Percentiles rank a stretch among this genome's conserved stretches.
These are phyloP conservation scores for Heliocybe sulcata DNA, from an alignment of 1,284 basidiomycete genomes.

Conservation along the genomic window DNA sequence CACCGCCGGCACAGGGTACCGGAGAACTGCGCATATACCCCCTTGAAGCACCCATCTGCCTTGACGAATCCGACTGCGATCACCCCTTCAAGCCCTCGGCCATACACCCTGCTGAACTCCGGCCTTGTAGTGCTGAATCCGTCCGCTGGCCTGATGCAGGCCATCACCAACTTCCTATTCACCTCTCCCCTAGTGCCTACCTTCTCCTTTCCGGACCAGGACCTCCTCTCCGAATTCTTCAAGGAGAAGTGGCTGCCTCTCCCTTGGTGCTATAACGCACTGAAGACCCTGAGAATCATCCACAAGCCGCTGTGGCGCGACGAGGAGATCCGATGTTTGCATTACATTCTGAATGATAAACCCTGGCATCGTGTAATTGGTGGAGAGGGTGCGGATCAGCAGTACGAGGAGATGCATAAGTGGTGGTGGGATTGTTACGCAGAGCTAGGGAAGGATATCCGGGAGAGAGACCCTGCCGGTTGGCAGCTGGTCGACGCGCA, in stretches of 20 bases:
- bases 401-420: constrained; percentile 42
- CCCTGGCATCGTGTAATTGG: constrained; percentile 56
- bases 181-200: constrained; percentile 63
- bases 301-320: constrained; percentile 75
- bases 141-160: constrained; percentile 42
- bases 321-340: constrained; percentile 67
- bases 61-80: constrained; percentile 40
- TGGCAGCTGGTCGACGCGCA: constrained; percentile 30
- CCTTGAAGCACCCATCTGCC: constrained; percentile 45
- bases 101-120: constrained; percentile 79
- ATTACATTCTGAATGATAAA: constrained; percentile 72
- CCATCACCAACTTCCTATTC: constrained; percentile 54
- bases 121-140: constrained; percentile 88
- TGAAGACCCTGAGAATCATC: constrained; percentile 69
- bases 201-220: constrained; percentile 90
- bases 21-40: constrained; percentile 80
- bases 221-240: constrained; percentile 81
- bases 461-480: constrained; percentile 34
- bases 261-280: constrained; percentile 81
- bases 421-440: constrained; percentile 80
- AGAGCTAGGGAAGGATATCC: constrained; percentile 39
- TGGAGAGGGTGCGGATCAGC: constrained; percentile 19
- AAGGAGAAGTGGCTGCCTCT: constrained; percentile 67
- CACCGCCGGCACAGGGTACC: constrained; percentile 57
- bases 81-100: constrained; percentile 49